Evolutionary conservation across 768 basidiomycete species (phyloP), one percentile per base, ranked within the genome.

Genomic region (Naganishia randhawae): DNA sequence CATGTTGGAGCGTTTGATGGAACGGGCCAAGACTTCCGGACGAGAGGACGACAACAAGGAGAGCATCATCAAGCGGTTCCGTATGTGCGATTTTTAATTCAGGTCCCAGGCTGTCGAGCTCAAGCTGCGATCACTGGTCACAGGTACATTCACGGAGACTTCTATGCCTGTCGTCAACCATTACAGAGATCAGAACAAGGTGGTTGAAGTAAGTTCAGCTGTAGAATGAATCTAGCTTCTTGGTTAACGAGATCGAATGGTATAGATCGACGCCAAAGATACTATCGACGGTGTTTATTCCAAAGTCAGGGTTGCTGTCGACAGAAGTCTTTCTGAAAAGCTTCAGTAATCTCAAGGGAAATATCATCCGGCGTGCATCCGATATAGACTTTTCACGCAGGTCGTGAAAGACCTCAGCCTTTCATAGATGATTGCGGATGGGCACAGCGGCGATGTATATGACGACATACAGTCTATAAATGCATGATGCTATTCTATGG

Each of bases 31-130:
- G 84, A 98, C 94, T 0, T 91, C 89, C 65, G 95, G 96, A 17
- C 84, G 96, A 16, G 94, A 92, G 75, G 96, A 99, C 74, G 96
- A 99, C 78, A 99, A 99, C 77, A 83, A 82, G 14, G 92, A 95
- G 79, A 92, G 88, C 78, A 95, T 99, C 81, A 89, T 85, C 82
- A 99, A 98, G 81, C 89, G 96, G n/a, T 97, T 98, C 83, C 83
- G 93, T 90, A 77, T 22, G 88, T 84, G 16, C 17, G 33, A 14
- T 29, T 45, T 22, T 25, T 16, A 6, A 13, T 1, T 6, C 11
- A 19, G 32, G 11, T 61, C 11, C 13, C 11, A 27, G 27, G 2
- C 27, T 57, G 33, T 35, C 31, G 9, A 27, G n/a, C n/a, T 29
- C 16, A 63, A 14, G 22, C 19, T 14, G 17, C 29, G 45, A 50